A percentile compares a stretch with the other conserved stretches of the same genome.
Evolutionary conservation across 208 protist genomes (phyloP).

Genomic region (Acanthamoeba triangularis): DNA sequence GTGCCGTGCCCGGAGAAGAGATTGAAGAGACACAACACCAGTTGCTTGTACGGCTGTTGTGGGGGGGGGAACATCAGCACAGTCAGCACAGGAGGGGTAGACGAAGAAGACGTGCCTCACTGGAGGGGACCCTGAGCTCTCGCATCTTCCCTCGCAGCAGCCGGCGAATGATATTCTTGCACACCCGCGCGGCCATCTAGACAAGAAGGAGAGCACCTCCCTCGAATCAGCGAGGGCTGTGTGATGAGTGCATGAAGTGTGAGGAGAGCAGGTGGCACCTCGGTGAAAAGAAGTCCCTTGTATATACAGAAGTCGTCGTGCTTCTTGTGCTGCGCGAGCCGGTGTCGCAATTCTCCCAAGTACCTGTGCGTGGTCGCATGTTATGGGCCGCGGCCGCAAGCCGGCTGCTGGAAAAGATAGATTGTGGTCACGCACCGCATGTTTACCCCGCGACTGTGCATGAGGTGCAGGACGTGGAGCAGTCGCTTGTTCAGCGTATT

Average conservation of each 20-base stretch:
- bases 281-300: background rate
- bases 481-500: conserved; percentile 1
- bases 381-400: background rate
- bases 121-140: background rate
- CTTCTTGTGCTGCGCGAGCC: background rate
- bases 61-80: too few species aligned
- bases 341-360: background rate
- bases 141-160: conserved; percentile 24
- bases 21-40: conserved; percentile 48
- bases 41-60: conserved; percentile 38
- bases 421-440: background rate
- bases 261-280: background rate
- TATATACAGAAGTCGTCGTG: background rate
- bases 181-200: conserved; percentile 30
- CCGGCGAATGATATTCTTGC: conserved; percentile 20
- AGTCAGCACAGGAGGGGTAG: too few species aligned
- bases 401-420: too few species aligned
- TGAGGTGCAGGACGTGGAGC: conserved; percentile 34
- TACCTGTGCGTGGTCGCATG: background rate
- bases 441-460: conserved; percentile 49
- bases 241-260: background rate
- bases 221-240: background rate
- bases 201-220: background rate
- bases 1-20: background rate
- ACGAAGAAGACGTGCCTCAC: background rate